Base-by-base conservation (phyloP, 2,329 filamentous ascomycete species). In the Arachnopeziza araneosa region DNA sequence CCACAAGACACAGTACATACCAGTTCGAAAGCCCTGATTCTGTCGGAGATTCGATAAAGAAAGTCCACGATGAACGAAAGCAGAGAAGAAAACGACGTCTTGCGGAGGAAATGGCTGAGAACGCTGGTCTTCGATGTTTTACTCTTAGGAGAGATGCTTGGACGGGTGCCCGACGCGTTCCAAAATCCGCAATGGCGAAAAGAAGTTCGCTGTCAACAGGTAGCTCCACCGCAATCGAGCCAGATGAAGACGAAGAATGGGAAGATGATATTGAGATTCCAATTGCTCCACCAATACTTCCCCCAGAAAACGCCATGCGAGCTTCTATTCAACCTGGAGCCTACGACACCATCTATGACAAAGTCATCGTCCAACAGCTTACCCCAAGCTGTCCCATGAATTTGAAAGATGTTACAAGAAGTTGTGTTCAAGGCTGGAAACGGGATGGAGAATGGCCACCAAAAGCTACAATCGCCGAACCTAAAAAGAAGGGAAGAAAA, bases 391-490 rank as follows among this genome's bases (percentile, higher is more conserved):
- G 96, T 19, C 93, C 93, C 2, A 89, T 97, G 70, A 97, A 96
- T 68, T 82, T 98, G 0, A 78, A 82, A 30, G 91, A 96, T 68
- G 87, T 97, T 77, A 85, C 90, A 23, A 83, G 85, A 10, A 85
- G 90, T 14, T 89, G 93, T 65, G 92, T 98, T 0, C 82, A 88
- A 26, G 93, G 93, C 51, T 97, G 93, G 93, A 96, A 96, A 74
- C 83, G 90, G 50, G 91, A 95, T 68, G 93, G 92, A 19, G 91
- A 96, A 74, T 98, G 93, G 93, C 93, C 93, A 4, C 91, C 90
- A 44, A 54, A 30, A 54, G 12, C 36, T 8, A 44, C 36, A 17
- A 4, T 44, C 17, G 67, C 78, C 52, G 78, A 83, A 21, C 59
- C 62, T 2, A 67, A 66, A 55, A 68, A 64, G 58, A 68, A 66